Base-by-base conservation (phyloP, 257 asterid genomes). In the Solanum ossicruentum region DNA sequence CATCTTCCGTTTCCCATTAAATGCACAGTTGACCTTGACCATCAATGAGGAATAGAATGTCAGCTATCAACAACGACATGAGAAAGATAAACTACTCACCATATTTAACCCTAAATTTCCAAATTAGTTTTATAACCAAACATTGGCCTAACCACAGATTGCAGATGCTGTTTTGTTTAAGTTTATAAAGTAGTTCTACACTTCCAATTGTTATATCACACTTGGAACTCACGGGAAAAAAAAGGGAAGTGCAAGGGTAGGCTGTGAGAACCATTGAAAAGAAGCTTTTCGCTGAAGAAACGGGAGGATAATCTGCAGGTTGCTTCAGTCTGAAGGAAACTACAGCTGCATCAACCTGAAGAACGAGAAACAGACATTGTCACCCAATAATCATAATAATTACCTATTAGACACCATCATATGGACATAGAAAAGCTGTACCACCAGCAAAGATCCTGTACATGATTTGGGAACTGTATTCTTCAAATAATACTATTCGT, bases 1-100 rank as follows among this genome's bases (percentile, higher is more conserved):
- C 99, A 97, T 97, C 89, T 97, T 97, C 49, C 99, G 98, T 88
- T 95, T 97, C 81, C 92, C 98, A 45, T 94, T 97, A 91, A 97
- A 97, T 16, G 99, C 99, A 81, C 97, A 94, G 85, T 95, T 95
- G 85, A 97, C 98, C 99, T 97, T 81, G 84, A 82, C 84, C n/a
- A 71, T 47, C 20, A 21, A 49, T 8, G 61, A 54, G 70, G 81
- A 78, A n/a, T 16, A 84, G 17, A 17, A 70, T 41, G 80, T 58
- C 63, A 84, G 75, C 61, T 55, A 57, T 47, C 15, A 55, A 73
- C 28, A 21, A 6, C 15, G 57, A 32, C 17, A 6, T n/a, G 47
- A 32, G 6, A 39, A 23, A 65, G 41, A 67, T 80, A 45, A 77
- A 77, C 47, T 51, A 51, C 20, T 77, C 5, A 15, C 63, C 47